These are phyloP conservation scores for Backusella parvicylindrica DNA, from an alignment of 192 early-diverging fungal genomes.

Conservation along the genomic window DNA sequence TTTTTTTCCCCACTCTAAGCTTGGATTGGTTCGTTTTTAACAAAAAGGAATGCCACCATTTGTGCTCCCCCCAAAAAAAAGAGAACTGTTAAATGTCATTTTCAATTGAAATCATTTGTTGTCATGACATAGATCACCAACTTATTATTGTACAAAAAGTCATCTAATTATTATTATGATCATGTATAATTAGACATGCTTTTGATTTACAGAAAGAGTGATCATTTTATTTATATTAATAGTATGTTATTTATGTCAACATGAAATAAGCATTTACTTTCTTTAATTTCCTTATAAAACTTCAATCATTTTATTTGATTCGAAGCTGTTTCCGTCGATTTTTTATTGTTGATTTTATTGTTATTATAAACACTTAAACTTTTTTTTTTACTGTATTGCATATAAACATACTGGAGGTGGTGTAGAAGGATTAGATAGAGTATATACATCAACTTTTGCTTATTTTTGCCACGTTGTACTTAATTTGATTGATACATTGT, in stretches of 20 bases:
- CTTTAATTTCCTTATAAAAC: background rate
- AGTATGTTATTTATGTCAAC: background rate
- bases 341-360: background rate
- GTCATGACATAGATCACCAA: background rate
- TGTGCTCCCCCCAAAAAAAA: background rate
- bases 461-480: background rate
- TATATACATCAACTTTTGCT: background rate
- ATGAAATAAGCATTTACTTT: background rate
- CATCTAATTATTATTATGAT: background rate
- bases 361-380: background rate
- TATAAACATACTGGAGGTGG: background rate
- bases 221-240: background rate
- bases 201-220: background rate
- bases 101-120: background rate
- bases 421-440: background rate
- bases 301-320: background rate
- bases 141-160: background rate
- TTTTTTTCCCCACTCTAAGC: background rate
- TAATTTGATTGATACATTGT: background rate
- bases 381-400: background rate
- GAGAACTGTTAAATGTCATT: background rate
- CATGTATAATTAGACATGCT: background rate
- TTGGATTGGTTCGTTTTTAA: conserved; percentile 1
- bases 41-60: background rate
- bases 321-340: background rate